Evolutionary conservation across 768 basidiomycete species (phyloP).

Genomic region (Auriculariales sp.): DNA sequence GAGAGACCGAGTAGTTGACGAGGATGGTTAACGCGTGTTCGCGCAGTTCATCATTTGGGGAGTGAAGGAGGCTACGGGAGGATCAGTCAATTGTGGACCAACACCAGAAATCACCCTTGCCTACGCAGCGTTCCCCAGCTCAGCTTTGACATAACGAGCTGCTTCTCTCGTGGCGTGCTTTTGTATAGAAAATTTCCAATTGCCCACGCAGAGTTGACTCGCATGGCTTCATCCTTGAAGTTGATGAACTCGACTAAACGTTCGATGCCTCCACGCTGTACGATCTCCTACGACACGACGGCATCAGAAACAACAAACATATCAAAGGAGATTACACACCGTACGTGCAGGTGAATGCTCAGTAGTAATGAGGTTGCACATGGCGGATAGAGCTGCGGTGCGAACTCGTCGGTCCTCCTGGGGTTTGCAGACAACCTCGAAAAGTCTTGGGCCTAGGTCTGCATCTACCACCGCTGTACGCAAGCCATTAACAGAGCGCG

Average conservation of each 20-base stretch:
- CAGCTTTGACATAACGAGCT: constrained; percentile 48
- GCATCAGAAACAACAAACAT: not conserved
- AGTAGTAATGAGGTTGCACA: constrained; percentile 68
- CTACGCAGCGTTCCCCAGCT: constrained; percentile 46
- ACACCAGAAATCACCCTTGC: constrained; percentile 24
- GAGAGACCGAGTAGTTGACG: constrained; percentile 56
- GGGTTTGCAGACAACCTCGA: constrained; percentile 37
- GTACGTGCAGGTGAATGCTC: constrained; percentile 71
- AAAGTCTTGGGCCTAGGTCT: constrained; percentile 59
- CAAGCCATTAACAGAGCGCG: constrained; percentile 63
- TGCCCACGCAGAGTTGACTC: constrained; percentile 70
- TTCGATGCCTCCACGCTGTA: constrained; percentile 53
- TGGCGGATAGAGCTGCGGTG: constrained; percentile 51
- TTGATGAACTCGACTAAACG: constrained; percentile 46
- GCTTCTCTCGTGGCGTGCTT: constrained; percentile 43
- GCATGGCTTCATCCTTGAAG: constrained; percentile 38
- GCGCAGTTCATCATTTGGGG: constrained; percentile 38
- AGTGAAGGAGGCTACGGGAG: constrained; percentile 33
- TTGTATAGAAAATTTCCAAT: constrained; percentile 71
- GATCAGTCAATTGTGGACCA: not conserved
- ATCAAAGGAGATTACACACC: constrained; percentile 27
- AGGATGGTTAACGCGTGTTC: constrained; percentile 61
- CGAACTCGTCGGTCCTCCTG: constrained; percentile 60
- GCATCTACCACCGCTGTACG: constrained; percentile 77
- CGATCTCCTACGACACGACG: constrained; percentile 30